Conservation (phyloP, 164 flowering plant species). For the Nymphaea thermarum region DNA sequence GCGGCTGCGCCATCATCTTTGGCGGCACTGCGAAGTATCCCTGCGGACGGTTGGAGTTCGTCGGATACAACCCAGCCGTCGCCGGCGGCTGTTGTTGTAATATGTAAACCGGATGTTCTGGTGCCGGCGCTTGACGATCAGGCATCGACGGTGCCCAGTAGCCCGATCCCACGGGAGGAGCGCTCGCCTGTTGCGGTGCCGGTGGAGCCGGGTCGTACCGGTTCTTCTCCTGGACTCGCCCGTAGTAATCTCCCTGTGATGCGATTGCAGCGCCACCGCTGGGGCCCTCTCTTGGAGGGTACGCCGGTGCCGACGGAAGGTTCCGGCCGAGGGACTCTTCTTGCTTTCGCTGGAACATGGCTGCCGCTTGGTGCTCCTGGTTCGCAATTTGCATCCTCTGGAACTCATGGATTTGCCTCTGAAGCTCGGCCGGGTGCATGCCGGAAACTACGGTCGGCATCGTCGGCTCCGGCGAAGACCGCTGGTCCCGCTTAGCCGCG, state of each 20-base stretch:
- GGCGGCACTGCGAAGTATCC: neutral
- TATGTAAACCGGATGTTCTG: neutral
- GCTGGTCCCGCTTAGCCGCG: neutral
- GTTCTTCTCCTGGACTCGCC: constrained; percentile 28
- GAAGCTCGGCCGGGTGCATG: constrained; percentile 25
- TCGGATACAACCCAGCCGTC: neutral
- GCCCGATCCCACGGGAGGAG: constrained; percentile 9
- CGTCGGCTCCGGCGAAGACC: neutral
- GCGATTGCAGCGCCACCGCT: neutral
- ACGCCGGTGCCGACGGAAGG: neutral
- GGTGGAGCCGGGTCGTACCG: constrained; percentile 1
- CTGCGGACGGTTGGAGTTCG: neutral
- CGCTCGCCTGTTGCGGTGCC: neutral
- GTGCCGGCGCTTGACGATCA: constrained; percentile 1
- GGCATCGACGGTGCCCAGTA: constrained; percentile 15
- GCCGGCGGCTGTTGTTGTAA: neutral
- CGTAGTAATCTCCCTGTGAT: constrained; percentile 25
- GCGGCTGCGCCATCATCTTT: neutral
- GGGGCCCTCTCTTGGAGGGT: neutral
- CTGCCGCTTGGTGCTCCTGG: constrained; percentile 18
- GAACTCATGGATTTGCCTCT: constrained; percentile 40
- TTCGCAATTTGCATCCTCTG: constrained; percentile 33
- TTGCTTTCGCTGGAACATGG: constrained; percentile 13
- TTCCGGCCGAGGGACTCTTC: constrained; percentile 20
- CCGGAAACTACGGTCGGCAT: constrained; percentile 11